These are phyloP conservation scores for Gentiana macrophylla DNA, from an alignment of 257 asterid genomes.

Conservation along the genomic window DNA sequence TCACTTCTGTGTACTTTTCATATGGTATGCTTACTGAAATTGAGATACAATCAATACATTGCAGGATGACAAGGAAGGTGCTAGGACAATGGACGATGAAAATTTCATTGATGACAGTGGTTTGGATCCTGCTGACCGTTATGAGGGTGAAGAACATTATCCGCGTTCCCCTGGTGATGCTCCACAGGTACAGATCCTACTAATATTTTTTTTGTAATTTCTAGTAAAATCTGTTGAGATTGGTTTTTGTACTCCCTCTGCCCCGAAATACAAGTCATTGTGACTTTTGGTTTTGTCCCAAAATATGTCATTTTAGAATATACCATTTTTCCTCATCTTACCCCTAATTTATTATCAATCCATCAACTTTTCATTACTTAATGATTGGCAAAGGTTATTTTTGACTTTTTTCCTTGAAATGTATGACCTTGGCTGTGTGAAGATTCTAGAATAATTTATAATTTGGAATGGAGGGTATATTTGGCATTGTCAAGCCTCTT, in stretches of 20 bases:
- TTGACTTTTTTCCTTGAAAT: no score
- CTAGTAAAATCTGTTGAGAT: background rate
- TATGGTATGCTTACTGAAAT: no score
- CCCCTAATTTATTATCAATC: no score
- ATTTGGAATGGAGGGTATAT: no score
- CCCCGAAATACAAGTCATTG: no score
- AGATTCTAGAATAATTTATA: background rate
- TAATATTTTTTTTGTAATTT: constrained; percentile 4
- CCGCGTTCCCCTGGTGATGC: constrained; percentile 58
- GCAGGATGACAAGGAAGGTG: constrained; percentile 71
- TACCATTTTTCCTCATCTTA: no score
- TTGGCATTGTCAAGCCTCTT: background rate
- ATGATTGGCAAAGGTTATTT: no score
- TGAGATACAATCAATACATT: background rate
- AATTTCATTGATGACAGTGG: constrained; percentile 84
- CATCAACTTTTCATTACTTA: no score
- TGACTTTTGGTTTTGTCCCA: background rate
- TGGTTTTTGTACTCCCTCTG: no score
- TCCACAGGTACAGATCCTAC: constrained; percentile 44
- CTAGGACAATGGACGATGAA: constrained; percentile 55
- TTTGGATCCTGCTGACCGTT: constrained; percentile 62
- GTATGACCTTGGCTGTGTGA: no score
- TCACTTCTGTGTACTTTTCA: no score
- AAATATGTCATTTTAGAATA: background rate
- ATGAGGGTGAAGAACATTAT: constrained; percentile 31